phyloP scores from a whole-genome alignment of 257 asterid genomes.

The Eucommia ulmoides region DNA sequence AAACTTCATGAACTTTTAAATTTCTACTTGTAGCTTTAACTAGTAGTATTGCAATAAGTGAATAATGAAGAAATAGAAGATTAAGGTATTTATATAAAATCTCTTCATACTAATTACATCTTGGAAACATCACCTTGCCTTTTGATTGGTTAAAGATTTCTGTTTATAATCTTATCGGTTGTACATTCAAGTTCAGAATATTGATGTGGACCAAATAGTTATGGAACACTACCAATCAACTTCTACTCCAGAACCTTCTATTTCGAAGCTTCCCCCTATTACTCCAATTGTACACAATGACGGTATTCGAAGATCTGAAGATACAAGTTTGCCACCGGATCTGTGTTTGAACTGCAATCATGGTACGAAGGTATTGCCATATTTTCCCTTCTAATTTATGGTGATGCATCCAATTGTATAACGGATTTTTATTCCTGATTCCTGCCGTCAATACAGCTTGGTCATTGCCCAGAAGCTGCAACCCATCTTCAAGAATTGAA shows the following conservation, averaged over 20 bases:
- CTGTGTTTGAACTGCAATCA: conserved; percentile 65
- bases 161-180: too few species aligned
- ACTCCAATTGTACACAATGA: conserved; percentile 38
- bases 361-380: conserved; percentile 48
- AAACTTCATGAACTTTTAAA: too few species aligned
- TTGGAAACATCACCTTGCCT: too few species aligned
- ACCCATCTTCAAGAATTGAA: conserved; percentile 70
- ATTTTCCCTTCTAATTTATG: conserved; percentile 6
- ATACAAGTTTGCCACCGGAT: conserved; percentile 53
- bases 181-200: conserved; percentile 45
- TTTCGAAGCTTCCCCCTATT: conserved; percentile 49
- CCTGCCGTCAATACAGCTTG: conserved; percentile 48
- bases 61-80: too few species aligned
- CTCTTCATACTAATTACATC: too few species aligned
- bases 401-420: conserved; percentile 9
- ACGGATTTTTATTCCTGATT: conserved; percentile 14
- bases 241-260: conserved; percentile 65
- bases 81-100: too few species aligned
- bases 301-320: conserved; percentile 16
- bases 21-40: too few species aligned
- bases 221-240: conserved; percentile 59
- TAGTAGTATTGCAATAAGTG: too few species aligned
- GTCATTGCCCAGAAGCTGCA: conserved; percentile 75
- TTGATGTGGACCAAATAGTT: conserved; percentile 75
- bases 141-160: too few species aligned